Percentiles rank a stretch among this genome's conserved stretches.
phyloP scores from a whole-genome alignment of 169 alveolate species.

The Prorocentrum cordatum region DNA sequence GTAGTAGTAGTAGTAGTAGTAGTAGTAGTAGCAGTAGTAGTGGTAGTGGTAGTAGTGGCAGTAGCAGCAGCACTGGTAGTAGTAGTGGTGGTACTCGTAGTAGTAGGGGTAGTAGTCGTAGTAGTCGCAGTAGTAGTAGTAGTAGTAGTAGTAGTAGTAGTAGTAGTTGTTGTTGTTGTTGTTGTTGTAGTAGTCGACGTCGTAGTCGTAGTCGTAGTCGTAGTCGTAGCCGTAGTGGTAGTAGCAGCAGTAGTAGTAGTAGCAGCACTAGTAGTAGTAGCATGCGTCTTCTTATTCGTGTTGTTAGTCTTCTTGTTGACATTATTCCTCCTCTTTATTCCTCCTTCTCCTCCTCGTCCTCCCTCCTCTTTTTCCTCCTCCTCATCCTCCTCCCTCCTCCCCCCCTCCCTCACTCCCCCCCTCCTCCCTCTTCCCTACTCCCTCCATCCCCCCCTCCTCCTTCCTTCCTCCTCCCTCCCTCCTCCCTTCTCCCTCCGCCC shows the following conservation, averaged over 20 bases:
- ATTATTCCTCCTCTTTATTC: too few species aligned
- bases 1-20: too few species aligned
- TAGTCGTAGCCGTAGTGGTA: neutral
- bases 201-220: neutral
- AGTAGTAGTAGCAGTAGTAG: too few species aligned
- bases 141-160: neutral
- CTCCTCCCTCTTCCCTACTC: too few species aligned
- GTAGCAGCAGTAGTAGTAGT: neutral
- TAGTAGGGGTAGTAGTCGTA: neutral
- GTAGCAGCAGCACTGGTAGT: neutral
- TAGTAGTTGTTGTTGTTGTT: neutral
- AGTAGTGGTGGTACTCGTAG: neutral
- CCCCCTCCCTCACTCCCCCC: too few species aligned
- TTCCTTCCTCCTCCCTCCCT: too few species aligned
- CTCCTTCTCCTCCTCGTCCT: too few species aligned
- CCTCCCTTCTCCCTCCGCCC: too few species aligned
- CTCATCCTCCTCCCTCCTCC: too few species aligned
- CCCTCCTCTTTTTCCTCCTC: too few species aligned
- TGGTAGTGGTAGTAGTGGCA: neutral
- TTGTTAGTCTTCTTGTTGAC: neutral
- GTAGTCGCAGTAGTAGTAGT: neutral
- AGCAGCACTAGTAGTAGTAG: neutral
- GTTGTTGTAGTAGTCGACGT: neutral
- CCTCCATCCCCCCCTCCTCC: too few species aligned
- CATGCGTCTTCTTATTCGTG: neutral